Percentiles rank a stretch among this genome's conserved stretches.
Conservation (phyloP, 2,329 filamentous ascomycete genomes). For the Talaromyces verruculosus region DNA sequence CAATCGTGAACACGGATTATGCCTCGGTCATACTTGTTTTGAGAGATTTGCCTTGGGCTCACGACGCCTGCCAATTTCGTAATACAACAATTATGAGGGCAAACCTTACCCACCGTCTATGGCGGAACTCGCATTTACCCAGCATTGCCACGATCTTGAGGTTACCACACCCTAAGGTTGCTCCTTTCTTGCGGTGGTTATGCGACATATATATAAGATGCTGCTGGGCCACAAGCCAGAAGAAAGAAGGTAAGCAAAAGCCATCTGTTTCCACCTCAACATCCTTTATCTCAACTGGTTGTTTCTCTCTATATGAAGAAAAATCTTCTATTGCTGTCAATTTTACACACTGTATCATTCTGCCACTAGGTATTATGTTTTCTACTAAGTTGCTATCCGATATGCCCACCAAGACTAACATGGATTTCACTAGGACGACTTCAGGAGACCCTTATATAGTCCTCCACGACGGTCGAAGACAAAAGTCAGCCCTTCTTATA, state of each 20-base stretch:
- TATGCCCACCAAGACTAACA: background rate
- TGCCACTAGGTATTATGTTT: background rate
- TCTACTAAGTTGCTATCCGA: background rate
- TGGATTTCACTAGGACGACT: background rate
- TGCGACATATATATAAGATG: background rate
- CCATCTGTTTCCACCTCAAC: background rate
- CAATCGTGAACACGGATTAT: background rate
- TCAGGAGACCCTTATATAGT: background rate
- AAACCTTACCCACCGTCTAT: background rate
- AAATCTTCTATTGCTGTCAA: background rate
- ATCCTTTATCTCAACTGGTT: background rate
- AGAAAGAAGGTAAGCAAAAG: background rate
- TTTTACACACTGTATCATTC: too few species aligned
- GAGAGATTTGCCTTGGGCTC: background rate
- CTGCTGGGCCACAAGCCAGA: background rate
- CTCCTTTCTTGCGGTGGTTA: background rate
- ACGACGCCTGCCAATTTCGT: background rate
- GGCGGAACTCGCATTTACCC: background rate
- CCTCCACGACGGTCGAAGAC: background rate
- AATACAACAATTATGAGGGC: background rate
- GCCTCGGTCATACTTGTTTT: background rate
- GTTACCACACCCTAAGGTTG: background rate
- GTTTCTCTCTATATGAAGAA: background rate
- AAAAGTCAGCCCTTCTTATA: too few species aligned
- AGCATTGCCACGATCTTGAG: background rate